Evolutionary conservation across 2,329 filamentous ascomycete genomes (phyloP), one percentile per base, ranked within the genome.

Genomic region (Fusarium poae): DNA sequence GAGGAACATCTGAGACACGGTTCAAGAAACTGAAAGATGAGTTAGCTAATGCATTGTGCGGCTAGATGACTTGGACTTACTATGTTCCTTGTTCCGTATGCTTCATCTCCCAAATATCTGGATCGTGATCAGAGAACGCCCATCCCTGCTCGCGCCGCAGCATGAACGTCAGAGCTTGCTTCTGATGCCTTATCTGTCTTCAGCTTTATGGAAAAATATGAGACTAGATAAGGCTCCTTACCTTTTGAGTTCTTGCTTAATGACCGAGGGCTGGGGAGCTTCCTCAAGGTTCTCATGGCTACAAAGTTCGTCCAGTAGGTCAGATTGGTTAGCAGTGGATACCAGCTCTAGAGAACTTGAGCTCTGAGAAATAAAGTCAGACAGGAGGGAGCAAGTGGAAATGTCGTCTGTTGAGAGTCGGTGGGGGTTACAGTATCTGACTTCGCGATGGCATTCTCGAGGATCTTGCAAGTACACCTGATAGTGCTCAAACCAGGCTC

Each of bases 81-180:
- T 18, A 13, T 8, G 62, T 53, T 5, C 67, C 71, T 20, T 63
- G 52, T 4, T 62, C 62, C 3, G 23, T 70, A 6, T 77, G 68
- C 3, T 60, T 43, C 6, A 64, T 55, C 29, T 76, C 73, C 81
- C 81, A 82, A 1, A 82, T 48, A 40, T 81, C 80, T 4, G 65
- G 59, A 5, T 58, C 40, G 0, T 42, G 35, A 1, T 65, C 60
- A 10, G 32, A 18, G 18, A 79, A 76, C 0, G 57, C 62, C 80
- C 81, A 81, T 0, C 79, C 80, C 0, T 51, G 53, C 49, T 83
- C 82, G 18, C 81, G 72, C 3, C 67, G 70, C 0, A 77, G 52
- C 80, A 83, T 80, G 49, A 83, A 84, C 0, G 78, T 79, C 2
- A 84, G 67, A 1, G 81, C 82, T 49, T 82, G 79, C 39, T 78